A percentile compares a stretch with the other conserved stretches of the same genome.
phyloP scores from a whole-genome alignment of 2,329 filamentous ascomycete species.

The Pyricularia grisea region DNA sequence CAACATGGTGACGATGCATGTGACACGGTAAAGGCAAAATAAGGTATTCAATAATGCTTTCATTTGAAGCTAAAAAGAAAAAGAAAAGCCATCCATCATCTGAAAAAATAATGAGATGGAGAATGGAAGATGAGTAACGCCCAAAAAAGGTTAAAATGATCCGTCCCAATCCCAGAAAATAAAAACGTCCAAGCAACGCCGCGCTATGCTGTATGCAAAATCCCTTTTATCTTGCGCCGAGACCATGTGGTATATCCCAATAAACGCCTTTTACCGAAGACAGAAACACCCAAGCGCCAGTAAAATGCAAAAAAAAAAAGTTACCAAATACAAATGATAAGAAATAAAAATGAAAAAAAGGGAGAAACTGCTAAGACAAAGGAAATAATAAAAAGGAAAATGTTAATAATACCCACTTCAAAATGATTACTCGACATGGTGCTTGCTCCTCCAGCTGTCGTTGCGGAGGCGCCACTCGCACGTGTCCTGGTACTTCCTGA shows the following conservation, averaged over 20 bases:
- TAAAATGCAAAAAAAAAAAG: not conserved
- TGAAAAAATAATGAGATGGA: not conserved
- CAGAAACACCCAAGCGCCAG: not conserved
- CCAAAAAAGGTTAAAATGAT: not conserved
- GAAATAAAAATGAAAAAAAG: not conserved
- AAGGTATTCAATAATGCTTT: not conserved
- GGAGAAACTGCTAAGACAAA: not conserved
- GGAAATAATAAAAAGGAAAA: not conserved
- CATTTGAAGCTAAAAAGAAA: not conserved
- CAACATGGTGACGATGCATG: no score
- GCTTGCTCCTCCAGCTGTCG: conserved; percentile 2
- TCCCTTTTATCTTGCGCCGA: not conserved
- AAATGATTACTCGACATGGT: not conserved
- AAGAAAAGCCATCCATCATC: not conserved
- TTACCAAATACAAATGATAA: not conserved
- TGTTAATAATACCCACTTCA: not conserved
- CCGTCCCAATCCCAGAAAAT: not conserved
- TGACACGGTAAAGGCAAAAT: not conserved
- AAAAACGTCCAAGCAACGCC: not conserved
- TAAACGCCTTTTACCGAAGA: not conserved
- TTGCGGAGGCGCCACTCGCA: conserved; percentile 4
- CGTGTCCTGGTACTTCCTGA: not conserved
- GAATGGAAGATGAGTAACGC: not conserved
- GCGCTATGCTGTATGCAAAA: not conserved
- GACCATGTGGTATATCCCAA: not conserved